Evolutionary conservation across 78 protist genomes (phyloP).

Genomic region (Dictyostelium purpureum): DNA sequence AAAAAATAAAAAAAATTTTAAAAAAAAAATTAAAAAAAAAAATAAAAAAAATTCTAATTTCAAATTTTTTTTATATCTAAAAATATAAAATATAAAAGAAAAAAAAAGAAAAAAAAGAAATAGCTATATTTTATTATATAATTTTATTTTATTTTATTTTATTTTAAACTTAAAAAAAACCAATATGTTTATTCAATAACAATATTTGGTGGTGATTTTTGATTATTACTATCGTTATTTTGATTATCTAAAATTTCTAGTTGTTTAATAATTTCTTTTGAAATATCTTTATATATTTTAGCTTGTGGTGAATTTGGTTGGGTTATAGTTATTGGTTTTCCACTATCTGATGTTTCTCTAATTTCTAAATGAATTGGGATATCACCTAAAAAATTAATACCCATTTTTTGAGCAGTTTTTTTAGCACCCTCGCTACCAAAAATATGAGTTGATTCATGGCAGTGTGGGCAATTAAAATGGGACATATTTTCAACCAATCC

Average conservation of each 20-base stretch:
- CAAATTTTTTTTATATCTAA: too few species aligned
- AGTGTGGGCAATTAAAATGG: constrained; percentile 85
- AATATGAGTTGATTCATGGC: constrained; percentile 77
- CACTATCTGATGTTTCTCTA: constrained; percentile 84
- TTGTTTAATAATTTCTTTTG: constrained; percentile 11
- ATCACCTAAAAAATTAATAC: constrained; percentile 85
- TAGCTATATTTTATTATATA: too few species aligned
- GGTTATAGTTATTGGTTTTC: constrained; percentile 86
- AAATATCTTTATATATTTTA: background rate
- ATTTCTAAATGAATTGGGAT: constrained; percentile 87
- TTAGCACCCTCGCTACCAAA: constrained; percentile 91
- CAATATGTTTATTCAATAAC: background rate
- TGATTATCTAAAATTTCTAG: background rate
- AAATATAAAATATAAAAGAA: too few species aligned
- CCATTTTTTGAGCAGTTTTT: constrained; percentile 68
- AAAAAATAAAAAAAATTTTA: too few species aligned
- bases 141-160: too few species aligned
- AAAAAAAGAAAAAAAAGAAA: too few species aligned
- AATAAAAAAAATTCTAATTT: too few species aligned
- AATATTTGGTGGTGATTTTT: background rate
- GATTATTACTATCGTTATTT: background rate
- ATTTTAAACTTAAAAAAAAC: too few species aligned
- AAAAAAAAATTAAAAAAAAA: too few species aligned
- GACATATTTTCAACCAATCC: constrained; percentile 97
- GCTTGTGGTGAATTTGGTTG: constrained; percentile 71